Percentiles rank a stretch among this genome's conserved stretches.
phyloP scores from a whole-genome alignment of 306 rosid species.

The Begonia masoniana region DNA sequence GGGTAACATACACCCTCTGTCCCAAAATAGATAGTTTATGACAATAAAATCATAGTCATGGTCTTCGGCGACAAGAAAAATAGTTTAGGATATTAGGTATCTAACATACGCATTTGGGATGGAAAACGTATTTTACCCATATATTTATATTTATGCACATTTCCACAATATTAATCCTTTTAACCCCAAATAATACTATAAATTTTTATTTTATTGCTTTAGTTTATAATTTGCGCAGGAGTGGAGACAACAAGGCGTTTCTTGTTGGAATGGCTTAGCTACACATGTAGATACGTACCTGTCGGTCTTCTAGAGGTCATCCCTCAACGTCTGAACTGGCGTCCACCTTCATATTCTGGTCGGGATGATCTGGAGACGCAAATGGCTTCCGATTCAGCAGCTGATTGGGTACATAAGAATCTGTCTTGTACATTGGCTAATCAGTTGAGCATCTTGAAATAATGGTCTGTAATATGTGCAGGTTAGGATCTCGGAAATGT shows the following conservation, averaged over 20 bases:
- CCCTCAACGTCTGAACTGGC: conserved; percentile 81
- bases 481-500: conserved; percentile 75
- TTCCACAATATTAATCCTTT: too few species aligned
- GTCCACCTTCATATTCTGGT: conserved; percentile 59
- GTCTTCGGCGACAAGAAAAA: background rate
- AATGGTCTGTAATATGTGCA: conserved; percentile 12
- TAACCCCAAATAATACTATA: too few species aligned
- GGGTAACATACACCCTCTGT: too few species aligned
- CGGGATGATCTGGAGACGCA: conserved; percentile 88
- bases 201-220: too few species aligned
- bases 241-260: conserved; percentile 89
- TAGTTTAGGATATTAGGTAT: background rate
- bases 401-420: conserved; percentile 67
- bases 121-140: too few species aligned
- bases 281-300: conserved; percentile 73
- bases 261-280: conserved; percentile 94
- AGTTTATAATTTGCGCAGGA: conserved; percentile 27
- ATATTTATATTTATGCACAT: background rate
- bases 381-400: conserved; percentile 95
- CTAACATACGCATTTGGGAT: too few species aligned
- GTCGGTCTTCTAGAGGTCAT: conserved; percentile 77
- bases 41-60: too few species aligned
- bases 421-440: conserved; percentile 7
- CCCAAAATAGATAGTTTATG: too few species aligned
- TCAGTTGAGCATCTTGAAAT: background rate